Base-by-base conservation (phyloP, 1,284 basidiomycete genomes). In the Cryptococcus sp. region DNA sequence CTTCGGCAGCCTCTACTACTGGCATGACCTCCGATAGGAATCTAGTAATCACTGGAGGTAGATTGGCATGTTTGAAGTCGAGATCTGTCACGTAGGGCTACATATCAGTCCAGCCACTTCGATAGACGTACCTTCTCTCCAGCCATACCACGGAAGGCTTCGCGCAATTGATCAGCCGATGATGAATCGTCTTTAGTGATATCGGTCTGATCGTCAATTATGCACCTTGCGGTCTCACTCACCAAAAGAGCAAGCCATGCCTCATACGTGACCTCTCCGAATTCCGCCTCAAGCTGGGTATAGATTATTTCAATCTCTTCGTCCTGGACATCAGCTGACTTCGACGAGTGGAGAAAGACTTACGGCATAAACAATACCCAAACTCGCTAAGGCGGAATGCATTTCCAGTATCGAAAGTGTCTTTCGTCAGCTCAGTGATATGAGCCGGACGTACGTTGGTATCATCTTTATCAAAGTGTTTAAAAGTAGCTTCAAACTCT, bases 401-500 rank as follows among this genome's bases (percentile, higher is more conserved):
- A 97, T 87, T 74, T 98, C 91, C 2, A 88, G 82, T 50, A 87
- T 76, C 51, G 82, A 84, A 32, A 98, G 82, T 0, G 87, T 90
- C 72, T 75, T 48, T 23, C 23, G 48, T 66, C 56, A 62, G 59
- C 53, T 42, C n/a, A 37, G 23, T 21, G 10, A 19, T 23, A 24
- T 16, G 2, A 44, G 24, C 16, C 43, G 7, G 19, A 59, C 67
- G 60, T 51, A 72, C 73, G 56, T 97, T 96, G 45, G 86, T 84
- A 62, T 89, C 87, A 64, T 97, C 91, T 61, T 85, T 86, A 74
- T 97, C 93, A 69, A 98, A 98, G 76, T 97, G 93, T 52, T 94
- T 84, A 83, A 98, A 98, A 1, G 93, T 96, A 66, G 86, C 85
- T 72, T 98, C 93, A 62, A 98, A 98, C 70, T 98, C 93, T 73